phyloP scores from a whole-genome alignment of 768 basidiomycete species.

The Russula emetica region DNA sequence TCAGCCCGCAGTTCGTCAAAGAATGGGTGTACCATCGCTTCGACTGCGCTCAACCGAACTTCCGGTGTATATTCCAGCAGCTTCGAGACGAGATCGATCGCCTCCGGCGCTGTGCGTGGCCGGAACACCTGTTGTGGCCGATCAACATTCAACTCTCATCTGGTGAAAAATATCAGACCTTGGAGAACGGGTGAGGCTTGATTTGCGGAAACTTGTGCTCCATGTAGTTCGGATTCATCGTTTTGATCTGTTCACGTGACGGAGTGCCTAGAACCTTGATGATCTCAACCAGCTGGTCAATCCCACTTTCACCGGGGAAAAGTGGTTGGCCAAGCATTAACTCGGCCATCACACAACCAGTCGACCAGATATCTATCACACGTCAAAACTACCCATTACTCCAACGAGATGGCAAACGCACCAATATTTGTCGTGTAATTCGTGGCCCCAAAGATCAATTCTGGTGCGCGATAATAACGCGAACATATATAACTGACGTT shows the following conservation, averaged over 20 bases:
- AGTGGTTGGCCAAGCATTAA: conserved; percentile 98
- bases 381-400: background rate
- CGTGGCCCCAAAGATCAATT: conserved; percentile 98
- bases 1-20: conserved; percentile 93
- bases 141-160: conserved; percentile 16
- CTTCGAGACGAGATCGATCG: conserved; percentile 92
- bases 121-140: conserved; percentile 75
- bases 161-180: conserved; percentile 46
- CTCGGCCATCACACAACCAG: conserved; percentile 99
- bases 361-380: conserved; percentile 91
- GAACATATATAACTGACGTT: conserved; percentile 99
- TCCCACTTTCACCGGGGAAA: conserved; percentile 98
- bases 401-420: conserved; percentile 38
- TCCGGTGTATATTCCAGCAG: conserved; percentile 98
- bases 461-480: conserved; percentile 97
- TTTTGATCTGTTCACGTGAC: conserved; percentile 99
- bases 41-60: conserved; percentile 81
- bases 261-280: conserved; percentile 99
- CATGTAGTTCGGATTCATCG: conserved; percentile 99
- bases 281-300: conserved; percentile 98
- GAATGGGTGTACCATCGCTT: conserved; percentile 93
- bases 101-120: conserved; percentile 92
- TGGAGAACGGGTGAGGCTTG: conserved; percentile 98
- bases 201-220: conserved; percentile 99
- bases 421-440: conserved; percentile 99